A percentile compares a stretch with the other conserved stretches of the same genome.
phyloP scores from a whole-genome alignment of 306 rosid genomes.

The Quillaja saponaria region DNA sequence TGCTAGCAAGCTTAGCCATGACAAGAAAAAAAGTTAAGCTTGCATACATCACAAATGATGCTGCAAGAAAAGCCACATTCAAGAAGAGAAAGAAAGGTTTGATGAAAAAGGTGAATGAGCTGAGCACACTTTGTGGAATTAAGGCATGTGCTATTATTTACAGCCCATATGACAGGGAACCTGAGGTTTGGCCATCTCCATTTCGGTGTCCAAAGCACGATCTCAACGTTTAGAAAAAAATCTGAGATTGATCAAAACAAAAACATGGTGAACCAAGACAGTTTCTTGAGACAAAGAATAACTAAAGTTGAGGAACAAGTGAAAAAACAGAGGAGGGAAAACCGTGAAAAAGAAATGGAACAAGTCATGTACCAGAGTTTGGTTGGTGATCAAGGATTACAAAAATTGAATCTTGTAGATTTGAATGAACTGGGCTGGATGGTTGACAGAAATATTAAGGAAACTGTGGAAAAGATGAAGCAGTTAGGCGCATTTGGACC shows the following conservation, averaged over 20 bases:
- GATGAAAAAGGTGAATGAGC: constrained; percentile 26
- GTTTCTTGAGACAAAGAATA: constrained; percentile 11
- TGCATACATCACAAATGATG: constrained; percentile 24
- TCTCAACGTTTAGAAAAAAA: neutral
- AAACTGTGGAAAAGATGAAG: neutral
- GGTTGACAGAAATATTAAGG: constrained; percentile 5
- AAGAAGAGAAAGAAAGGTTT: constrained; percentile 33
- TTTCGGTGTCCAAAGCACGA: neutral
- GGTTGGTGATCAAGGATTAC: constrained; percentile 14
- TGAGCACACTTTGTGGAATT: constrained; percentile 30
- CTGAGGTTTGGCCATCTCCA: constrained; percentile 27
- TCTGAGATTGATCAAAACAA: constrained; percentile 9
- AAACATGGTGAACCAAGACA: constrained; percentile 23
- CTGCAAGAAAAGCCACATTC: constrained; percentile 29
- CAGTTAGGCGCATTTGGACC: neutral
- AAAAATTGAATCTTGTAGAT: neutral
- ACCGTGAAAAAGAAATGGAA: constrained; percentile 21
- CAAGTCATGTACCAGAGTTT: constrained; percentile 12
- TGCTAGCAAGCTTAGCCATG: constrained; percentile 17
- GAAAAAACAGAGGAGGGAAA: constrained; percentile 12
- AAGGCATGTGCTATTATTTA: constrained; percentile 18
- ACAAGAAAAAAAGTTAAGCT: constrained; percentile 29
- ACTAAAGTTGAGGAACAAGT: constrained; percentile 10
- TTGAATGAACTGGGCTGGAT: constrained; percentile 12
- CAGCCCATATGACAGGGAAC: neutral